phyloP scores from a whole-genome alignment of 768 basidiomycete genomes.

The Rhodotorula graminis region DNA sequence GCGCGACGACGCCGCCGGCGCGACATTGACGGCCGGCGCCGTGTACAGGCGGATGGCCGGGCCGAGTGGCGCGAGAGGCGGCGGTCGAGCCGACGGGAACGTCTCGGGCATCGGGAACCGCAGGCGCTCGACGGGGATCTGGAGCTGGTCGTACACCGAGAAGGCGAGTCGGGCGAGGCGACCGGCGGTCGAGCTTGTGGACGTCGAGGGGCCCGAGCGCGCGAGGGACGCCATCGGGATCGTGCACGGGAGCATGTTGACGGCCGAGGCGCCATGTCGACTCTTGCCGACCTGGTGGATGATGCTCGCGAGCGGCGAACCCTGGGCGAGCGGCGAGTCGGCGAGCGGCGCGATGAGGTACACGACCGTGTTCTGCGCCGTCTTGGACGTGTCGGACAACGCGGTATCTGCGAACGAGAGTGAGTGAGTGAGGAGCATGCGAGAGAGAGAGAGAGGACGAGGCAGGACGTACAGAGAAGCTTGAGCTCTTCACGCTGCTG shows the following conservation, averaged over 20 bases:
- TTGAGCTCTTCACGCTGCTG: slow-evolving; percentile 17
- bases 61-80: slow-evolving; percentile 1
- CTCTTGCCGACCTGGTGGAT: slow-evolving; percentile 25
- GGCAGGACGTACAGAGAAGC: slow-evolving; percentile 13
- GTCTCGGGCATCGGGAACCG: slow-evolving; percentile 31
- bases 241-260: slow-evolving; percentile 9
- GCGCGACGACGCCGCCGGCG: not conserved
- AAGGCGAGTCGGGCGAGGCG: slow-evolving; percentile 18
- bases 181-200: not conserved
- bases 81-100: slow-evolving; percentile 16
- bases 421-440: not conserved
- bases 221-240: slow-evolving; percentile 8
- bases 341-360: slow-evolving; percentile 14
- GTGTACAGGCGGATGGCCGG: slow-evolving; percentile 18
- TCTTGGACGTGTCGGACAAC: slow-evolving; percentile 11
- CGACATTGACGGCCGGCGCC: slow-evolving; percentile 27
- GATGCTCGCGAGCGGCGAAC: slow-evolving; percentile 15
- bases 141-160: slow-evolving; percentile 34
- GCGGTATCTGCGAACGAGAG: not conserved
- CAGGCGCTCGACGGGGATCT: slow-evolving; percentile 18
- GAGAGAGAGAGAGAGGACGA: fast-evolving
- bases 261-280: not conserved
- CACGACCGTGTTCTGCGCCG: slow-evolving; percentile 23
- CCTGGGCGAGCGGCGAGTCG: not conserved
- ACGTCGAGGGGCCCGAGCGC: not conserved